These are phyloP conservation scores for Chrysoporthe austroafricana DNA, from an alignment of 2,329 filamentous ascomycete genomes.

Conservation along the genomic window DNA sequence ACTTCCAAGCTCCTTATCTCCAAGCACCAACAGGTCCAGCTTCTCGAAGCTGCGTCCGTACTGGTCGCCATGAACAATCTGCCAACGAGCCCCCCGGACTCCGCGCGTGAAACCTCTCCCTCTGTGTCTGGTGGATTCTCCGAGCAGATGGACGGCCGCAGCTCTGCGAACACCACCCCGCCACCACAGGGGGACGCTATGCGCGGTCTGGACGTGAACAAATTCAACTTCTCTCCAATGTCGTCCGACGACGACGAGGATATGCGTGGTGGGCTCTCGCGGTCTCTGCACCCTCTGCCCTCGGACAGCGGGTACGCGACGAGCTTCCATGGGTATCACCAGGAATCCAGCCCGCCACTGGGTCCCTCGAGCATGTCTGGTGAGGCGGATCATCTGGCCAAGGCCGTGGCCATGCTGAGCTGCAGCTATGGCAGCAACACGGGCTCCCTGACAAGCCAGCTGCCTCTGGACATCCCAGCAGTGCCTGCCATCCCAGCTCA, in stretches of 20 bases:
- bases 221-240: constrained; percentile 50
- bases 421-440: constrained; percentile 84
- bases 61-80: constrained; percentile 82
- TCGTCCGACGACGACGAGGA: constrained; percentile 62
- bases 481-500: constrained; percentile 85
- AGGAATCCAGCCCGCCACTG: constrained; percentile 76
- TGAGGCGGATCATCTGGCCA: constrained; percentile 82
- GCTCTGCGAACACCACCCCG: constrained; percentile 91
- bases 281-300: constrained; percentile 77
- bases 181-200: constrained; percentile 76
- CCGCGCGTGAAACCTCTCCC: constrained; percentile 72
- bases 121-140: constrained; percentile 75
- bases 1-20: constrained; percentile 98
- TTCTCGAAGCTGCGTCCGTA: constrained; percentile 96
- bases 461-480: constrained; percentile 77
- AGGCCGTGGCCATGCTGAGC: constrained; percentile 86
- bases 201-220: constrained; percentile 44
- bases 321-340: constrained; percentile 72
- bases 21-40: constrained; percentile 98
- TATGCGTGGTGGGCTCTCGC: constrained; percentile 64
- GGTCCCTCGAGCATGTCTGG: constrained; percentile 76
- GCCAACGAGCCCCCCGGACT: constrained; percentile 63
- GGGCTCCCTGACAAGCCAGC: constrained; percentile 65
- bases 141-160: constrained; percentile 75
- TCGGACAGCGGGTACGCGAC: constrained; percentile 57